phyloP scores from a whole-genome alignment of 192 early-diverging fungal species.

The Coemansia sp. region DNA sequence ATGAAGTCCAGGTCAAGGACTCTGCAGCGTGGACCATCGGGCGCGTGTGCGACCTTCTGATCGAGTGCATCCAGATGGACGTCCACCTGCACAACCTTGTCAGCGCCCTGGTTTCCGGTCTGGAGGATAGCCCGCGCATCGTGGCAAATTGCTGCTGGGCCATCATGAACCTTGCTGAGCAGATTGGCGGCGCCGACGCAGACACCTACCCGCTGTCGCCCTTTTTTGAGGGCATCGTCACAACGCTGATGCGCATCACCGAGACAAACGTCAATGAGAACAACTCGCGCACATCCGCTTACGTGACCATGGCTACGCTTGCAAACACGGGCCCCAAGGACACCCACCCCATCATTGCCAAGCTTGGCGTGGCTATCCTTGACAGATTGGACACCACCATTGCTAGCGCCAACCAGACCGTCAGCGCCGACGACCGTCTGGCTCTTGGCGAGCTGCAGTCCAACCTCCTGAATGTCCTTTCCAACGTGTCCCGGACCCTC shows the following conservation, averaged over 20 bases:
- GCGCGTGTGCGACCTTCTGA: slow-evolving; percentile 83
- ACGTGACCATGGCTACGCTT: slow-evolving; percentile 89
- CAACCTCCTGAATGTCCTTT: slow-evolving; percentile 88
- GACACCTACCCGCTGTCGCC: slow-evolving; percentile 72
- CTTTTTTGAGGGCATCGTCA: slow-evolving; percentile 84
- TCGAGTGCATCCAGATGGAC: slow-evolving; percentile 72
- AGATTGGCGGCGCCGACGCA: slow-evolving; percentile 63
- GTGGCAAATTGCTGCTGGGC: slow-evolving; percentile 97
- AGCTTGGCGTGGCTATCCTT: slow-evolving; percentile 73
- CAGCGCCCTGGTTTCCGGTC: slow-evolving; percentile 74
- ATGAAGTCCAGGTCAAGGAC: slow-evolving; percentile 89
- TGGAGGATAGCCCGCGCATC: slow-evolving; percentile 86
- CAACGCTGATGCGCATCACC: slow-evolving; percentile 73
- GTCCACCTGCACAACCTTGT: slow-evolving; percentile 70
- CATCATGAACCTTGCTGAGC: slow-evolving; percentile 90
- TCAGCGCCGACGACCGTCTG: slow-evolving; percentile 80
- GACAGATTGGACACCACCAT: slow-evolving; percentile 80
- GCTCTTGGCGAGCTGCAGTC: slow-evolving; percentile 85
- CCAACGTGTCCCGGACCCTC: slow-evolving; percentile 79
- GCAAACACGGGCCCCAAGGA: slow-evolving; percentile 75
- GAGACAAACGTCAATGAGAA: slow-evolving; percentile 73
- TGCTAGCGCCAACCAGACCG: slow-evolving; percentile 70
- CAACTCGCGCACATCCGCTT: slow-evolving; percentile 88
- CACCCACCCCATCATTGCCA: slow-evolving; percentile 71
- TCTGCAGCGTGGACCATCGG: slow-evolving; percentile 98